Conservation (phyloP, 371 early-diverging fungal species). For the Rhizopus stolonifer region DNA sequence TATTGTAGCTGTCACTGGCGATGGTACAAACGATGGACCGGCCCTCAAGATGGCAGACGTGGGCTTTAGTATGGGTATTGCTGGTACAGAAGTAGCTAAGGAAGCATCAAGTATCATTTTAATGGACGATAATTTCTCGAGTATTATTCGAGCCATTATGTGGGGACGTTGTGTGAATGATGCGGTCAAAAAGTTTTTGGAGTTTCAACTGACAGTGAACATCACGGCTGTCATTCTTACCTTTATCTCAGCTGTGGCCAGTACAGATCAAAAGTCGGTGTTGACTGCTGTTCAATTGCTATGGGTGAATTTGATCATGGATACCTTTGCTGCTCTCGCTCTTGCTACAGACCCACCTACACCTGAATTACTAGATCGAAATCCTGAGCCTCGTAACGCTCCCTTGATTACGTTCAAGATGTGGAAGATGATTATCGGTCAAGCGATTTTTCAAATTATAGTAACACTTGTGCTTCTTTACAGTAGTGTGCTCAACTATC, state of each 20-base stretch:
- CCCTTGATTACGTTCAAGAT: conserved; percentile 61
- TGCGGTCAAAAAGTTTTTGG: conserved; percentile 68
- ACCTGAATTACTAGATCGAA: conserved; percentile 47
- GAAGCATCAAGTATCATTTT: conserved; percentile 72
- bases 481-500: conserved; percentile 25
- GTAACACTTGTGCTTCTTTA: conserved; percentile 50
- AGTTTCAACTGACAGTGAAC: conserved; percentile 72
- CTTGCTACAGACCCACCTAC: conserved; percentile 68
- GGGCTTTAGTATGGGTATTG: conserved; percentile 75
- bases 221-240: conserved; percentile 60
- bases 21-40: conserved; percentile 69
- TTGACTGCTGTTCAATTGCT: conserved; percentile 64
- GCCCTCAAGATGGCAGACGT: conserved; percentile 72
- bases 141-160: conserved; percentile 64
- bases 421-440: conserved; percentile 65
- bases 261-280: conserved; percentile 32
- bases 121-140: conserved; percentile 70
- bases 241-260: conserved; percentile 52
- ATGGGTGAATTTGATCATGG: conserved; percentile 76
- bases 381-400: conserved; percentile 55
- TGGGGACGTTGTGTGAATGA: conserved; percentile 74
- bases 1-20: conserved; percentile 72
- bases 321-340: conserved; percentile 68
- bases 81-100: conserved; percentile 73
- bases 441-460: conserved; percentile 52